A percentile compares a stretch with the other conserved stretches of the same genome.
phyloP scores from a whole-genome alignment of 176 grass and related monocot genomes.

The Oryza meridionalis region DNA sequence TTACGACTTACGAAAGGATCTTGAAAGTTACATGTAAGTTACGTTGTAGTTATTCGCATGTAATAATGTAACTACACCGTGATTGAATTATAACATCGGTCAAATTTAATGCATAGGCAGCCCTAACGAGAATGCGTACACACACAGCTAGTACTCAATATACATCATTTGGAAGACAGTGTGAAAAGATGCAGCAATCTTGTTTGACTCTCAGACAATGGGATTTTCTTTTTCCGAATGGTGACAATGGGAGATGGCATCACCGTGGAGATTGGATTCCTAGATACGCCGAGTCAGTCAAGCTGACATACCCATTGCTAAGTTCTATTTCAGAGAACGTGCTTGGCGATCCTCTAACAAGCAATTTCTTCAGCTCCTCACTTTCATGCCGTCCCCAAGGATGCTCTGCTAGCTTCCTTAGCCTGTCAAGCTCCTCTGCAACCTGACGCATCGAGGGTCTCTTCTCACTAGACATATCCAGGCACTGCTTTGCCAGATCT shows the following conservation, averaged over 20 bases:
- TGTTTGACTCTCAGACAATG: neutral
- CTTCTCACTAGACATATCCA: constrained; percentile 48
- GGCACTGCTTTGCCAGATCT: constrained; percentile 50
- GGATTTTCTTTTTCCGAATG: neutral
- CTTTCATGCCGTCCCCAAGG: constrained; percentile 11
- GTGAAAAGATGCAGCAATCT: too few species aligned
- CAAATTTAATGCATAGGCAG: too few species aligned
- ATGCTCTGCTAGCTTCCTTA: constrained; percentile 43
- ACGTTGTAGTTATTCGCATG: too few species aligned
- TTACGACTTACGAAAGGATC: too few species aligned
- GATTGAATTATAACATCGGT: too few species aligned
- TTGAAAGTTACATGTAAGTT: too few species aligned
- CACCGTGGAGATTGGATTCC: neutral
- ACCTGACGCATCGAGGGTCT: constrained; percentile 58
- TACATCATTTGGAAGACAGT: too few species aligned
- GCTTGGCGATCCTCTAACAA: constrained; percentile 29
- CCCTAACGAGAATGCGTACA: too few species aligned
- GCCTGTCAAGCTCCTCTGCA: constrained; percentile 44
- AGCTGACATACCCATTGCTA: neutral
- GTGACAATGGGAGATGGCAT: neutral
- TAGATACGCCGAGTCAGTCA: neutral
- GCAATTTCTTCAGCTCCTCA: constrained; percentile 40
- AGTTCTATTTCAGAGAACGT: neutral
- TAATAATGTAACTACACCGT: too few species aligned
- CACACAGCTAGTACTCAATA: too few species aligned